These are phyloP conservation scores for Kodamaea kaohsiungensis DNA, from an alignment of 805 yeast species.

Conservation along the genomic window DNA sequence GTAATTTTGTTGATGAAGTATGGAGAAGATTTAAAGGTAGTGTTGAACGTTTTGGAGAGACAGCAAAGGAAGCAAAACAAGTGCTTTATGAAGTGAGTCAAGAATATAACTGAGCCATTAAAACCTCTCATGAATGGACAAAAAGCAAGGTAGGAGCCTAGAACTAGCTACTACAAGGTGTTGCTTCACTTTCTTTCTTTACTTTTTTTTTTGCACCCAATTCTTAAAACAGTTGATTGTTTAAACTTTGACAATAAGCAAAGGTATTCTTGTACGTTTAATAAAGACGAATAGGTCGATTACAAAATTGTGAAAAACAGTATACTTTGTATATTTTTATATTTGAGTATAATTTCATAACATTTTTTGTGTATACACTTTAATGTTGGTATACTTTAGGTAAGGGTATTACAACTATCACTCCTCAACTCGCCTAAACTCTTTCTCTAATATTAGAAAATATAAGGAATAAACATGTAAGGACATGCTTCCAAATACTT, in stretches of 20 bases:
- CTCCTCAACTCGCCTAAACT: neutral
- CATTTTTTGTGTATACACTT: neutral
- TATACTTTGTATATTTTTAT: too few relatives aligned
- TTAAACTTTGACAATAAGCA: neutral
- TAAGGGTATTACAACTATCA: neutral
- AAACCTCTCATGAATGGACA: too few relatives aligned
- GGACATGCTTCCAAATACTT: conserved; percentile 86
- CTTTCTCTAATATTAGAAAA: too few relatives aligned
- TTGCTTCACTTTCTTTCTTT: neutral
- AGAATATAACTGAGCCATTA: neutral
- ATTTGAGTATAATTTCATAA: neutral
- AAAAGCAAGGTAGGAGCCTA: too few relatives aligned
- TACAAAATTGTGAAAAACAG: too few relatives aligned
- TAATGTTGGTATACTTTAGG: neutral
- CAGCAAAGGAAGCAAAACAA: neutral
- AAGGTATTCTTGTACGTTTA: too few relatives aligned
- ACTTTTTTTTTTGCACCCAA: neutral
- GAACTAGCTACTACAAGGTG: too few relatives aligned
- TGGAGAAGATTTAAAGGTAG: neutral
- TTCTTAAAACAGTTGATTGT: neutral
- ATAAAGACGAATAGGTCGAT: too few relatives aligned
- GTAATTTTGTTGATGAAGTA: neutral
- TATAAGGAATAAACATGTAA: conserved; percentile 85
- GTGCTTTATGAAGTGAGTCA: neutral
- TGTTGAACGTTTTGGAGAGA: neutral